Evolutionary conservation across 805 yeast genomes (phyloP), one percentile per base, ranked within the genome.

Genomic region (Ogataea haglerorum): DNA sequence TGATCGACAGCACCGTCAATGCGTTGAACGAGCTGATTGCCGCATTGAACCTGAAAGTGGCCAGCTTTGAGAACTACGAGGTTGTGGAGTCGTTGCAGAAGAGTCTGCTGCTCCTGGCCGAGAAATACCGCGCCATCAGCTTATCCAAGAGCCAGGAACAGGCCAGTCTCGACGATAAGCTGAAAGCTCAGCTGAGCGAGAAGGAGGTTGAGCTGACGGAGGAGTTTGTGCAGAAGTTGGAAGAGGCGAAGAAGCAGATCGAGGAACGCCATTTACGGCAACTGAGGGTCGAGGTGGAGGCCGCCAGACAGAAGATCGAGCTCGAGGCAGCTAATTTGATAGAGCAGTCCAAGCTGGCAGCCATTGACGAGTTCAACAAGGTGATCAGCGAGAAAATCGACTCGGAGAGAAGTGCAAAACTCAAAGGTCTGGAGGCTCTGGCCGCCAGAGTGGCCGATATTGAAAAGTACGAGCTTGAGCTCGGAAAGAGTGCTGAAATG

Each of bases 301-400:
- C 85, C 26, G 75, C 88, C 43, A 78, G 76, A 57, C 69, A 77
- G 51, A 76, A 80, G 10, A 71, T 90, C 37, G 64, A 78, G 31
- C 72, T 79, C 33, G 85, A 86, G 48, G 90, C 89, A 14, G 80
- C 80, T 44, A 89, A 87, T 63, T 80, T 81, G 40, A 73, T 87
- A 22, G 68, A 79, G 8, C 70, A 83, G 58, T 77, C 82, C 42
- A 76, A 86, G 54, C 67, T 81, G 36, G 81, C 79, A 50, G 82
- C 84, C 52, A 78, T 87, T 43, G 75, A 80, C 50, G 80, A 78
- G 56, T 80, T 85, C 59, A 76, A 80, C 47, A 67, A 71, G 38
- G 68, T 76, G 42, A 69, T 88, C 34, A 59, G 72, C 33, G 72
- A 75, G 40, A 74, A 74, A 44, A 74, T 90, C 39, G 90, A 83